Evolutionary conservation across 148 eudicot species (phyloP), one percentile per base, ranked within the genome.

Genomic region (Vaccinium vitisidaea): DNA sequence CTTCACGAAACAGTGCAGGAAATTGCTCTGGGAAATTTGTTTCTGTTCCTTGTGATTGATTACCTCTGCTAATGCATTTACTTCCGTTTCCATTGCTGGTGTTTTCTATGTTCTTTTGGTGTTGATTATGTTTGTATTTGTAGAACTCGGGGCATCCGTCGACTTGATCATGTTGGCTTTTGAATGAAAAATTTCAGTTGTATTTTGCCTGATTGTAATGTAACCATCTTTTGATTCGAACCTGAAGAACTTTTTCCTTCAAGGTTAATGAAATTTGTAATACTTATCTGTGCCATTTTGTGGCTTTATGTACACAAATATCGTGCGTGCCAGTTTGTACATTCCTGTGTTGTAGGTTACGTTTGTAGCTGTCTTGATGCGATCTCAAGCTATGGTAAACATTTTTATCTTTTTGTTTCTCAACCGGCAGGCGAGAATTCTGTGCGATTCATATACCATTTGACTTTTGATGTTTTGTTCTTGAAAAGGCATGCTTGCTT

Each of bases 1-100:
- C 21, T 73, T 74, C 77, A 13, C 23, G 32, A 36, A 19, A 53
- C 49, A 5, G 49, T 53, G 59, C 65, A 54, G 30, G 30, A 25
- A 50, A 71, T 70, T 71, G 78, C 10, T 16, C 30, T 71, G 50
- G 10, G 63, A 53, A 82, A 49, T 67, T 16, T 69, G 52, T 50
- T 23, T 69, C 58, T 82, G 14, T 36, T 58, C 49, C 25, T 82
- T 67, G 14, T 81, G 55, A 46, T 49, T 14, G 23, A 69, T 49
- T 82, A 82, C 36, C 2, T 71, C 19, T 50, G 14, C 30, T 8
- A 50, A 23, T 82, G 63, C 77, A 82, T 82, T 43, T 81, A 3
- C 55, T n/a, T 63, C 30, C 13, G 61, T 56, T 53, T 54, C 81
- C 18, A 7, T 46, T 52, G 82, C 70, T 55, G 11, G 27, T 32